phyloP scores from a whole-genome alignment of 2,329 filamentous ascomycete species.

The Fusarium denticulatum region DNA sequence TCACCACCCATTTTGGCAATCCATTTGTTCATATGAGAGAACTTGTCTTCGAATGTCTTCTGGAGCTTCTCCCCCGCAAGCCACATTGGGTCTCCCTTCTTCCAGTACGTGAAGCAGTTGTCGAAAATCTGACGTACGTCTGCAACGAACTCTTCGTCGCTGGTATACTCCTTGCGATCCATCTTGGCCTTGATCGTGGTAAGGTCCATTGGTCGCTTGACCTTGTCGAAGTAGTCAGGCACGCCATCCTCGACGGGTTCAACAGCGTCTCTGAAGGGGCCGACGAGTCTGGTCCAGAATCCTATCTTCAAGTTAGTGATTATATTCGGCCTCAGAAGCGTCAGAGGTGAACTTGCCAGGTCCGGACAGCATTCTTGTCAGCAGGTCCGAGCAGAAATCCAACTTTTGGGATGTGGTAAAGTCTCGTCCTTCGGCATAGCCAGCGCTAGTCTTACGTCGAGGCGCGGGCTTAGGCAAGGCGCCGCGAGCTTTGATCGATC shows the following conservation, averaged over 20 bases:
- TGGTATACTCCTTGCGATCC: constrained; percentile 61
- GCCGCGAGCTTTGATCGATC: constrained; percentile 44
- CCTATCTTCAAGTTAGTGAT: constrained; percentile 51
- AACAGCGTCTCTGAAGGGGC: constrained; percentile 69
- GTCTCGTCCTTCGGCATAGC: constrained; percentile 44
- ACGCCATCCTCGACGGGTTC: constrained; percentile 66
- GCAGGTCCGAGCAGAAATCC: constrained; percentile 66
- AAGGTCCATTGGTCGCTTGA: constrained; percentile 71
- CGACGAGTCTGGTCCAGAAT: constrained; percentile 73
- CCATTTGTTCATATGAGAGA: constrained; percentile 67
- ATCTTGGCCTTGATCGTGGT: constrained; percentile 69
- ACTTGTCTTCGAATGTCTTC: constrained; percentile 69
- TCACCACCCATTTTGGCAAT: constrained; percentile 61
- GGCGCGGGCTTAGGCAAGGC: constrained; percentile 48
- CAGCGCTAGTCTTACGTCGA: constrained; percentile 50
- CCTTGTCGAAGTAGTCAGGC: constrained; percentile 69
- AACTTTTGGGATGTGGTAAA: constrained; percentile 59
- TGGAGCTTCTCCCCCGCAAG: constrained; percentile 66
- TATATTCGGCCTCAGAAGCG: neutral
- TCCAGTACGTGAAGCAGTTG: constrained; percentile 74
- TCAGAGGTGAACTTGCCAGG: constrained; percentile 56
- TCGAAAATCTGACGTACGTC: constrained; percentile 71
- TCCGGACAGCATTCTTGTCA: constrained; percentile 69
- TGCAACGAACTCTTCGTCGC: constrained; percentile 62
- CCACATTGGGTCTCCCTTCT: constrained; percentile 64